A percentile compares a stretch with the other conserved stretches of the same genome.
Evolutionary conservation across 1,284 basidiomycete species (phyloP).

Genomic region (Wallemia hederae): DNA sequence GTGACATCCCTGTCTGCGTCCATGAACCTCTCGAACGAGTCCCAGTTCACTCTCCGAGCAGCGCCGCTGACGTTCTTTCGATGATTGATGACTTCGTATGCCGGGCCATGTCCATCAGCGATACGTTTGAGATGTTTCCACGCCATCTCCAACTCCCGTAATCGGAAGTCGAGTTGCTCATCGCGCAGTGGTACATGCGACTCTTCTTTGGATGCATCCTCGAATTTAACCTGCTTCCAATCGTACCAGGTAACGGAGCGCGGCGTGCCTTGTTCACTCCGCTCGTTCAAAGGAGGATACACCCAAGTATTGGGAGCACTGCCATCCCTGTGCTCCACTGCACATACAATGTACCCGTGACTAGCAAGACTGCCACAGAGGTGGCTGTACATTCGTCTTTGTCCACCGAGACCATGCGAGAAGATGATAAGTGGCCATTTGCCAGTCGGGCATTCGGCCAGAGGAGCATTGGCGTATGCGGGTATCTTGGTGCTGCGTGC

Average conservation of each 20-base stretch:
- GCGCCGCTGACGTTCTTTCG: neutral
- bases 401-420: neutral
- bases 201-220: neutral
- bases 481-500: neutral
- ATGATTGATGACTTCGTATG: neutral
- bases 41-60: neutral
- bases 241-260: neutral
- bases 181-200: neutral
- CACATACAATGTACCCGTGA: conserved; percentile 10
- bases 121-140: neutral
- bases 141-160: neutral
- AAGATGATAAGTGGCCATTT: conserved; percentile 1
- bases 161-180: neutral
- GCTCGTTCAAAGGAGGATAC: conserved; percentile 3
- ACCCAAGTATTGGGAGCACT: conserved; percentile 8
- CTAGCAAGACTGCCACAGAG: conserved; percentile 9
- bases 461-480: neutral
- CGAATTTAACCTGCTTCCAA: neutral
- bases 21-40: neutral
- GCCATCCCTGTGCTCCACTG: conserved; percentile 12
- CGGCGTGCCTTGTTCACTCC: neutral
- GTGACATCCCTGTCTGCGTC: neutral
- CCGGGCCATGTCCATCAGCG: neutral
- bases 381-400: neutral
- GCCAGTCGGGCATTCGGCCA: neutral